phyloP scores from a whole-genome alignment of 2,329 filamentous ascomycete species.

The Peltaster fructicola region DNA sequence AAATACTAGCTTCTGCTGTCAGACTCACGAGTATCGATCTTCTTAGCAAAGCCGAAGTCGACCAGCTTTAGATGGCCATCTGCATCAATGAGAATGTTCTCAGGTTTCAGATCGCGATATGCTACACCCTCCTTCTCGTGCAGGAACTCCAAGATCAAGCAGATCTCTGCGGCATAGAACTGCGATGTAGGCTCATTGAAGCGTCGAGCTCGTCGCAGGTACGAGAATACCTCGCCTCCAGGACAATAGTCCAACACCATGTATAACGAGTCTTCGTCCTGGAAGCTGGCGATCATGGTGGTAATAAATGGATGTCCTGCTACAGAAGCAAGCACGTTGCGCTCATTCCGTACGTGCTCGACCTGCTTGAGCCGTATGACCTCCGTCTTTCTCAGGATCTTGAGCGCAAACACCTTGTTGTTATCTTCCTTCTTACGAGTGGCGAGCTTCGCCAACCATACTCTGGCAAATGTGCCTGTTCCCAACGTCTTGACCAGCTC shows the following conservation, averaged over 20 bases:
- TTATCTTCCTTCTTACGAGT: slow-evolving; percentile 33
- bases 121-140: slow-evolving; percentile 67
- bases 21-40: slow-evolving; percentile 46
- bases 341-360: slow-evolving; percentile 72
- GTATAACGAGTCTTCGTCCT: slow-evolving; percentile 61
- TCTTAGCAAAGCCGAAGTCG: slow-evolving; percentile 74
- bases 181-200: slow-evolving; percentile 64
- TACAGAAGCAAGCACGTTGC: slow-evolving; percentile 58
- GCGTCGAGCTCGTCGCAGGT: slow-evolving; percentile 56
- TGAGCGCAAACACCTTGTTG: slow-evolving; percentile 59
- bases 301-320: slow-evolving; percentile 74
- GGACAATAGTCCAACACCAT: slow-evolving; percentile 73
- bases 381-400: slow-evolving; percentile 51
- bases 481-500: slow-evolving; percentile 57
- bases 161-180: slow-evolving; percentile 73
- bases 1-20: slow-evolving; percentile 1
- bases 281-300: slow-evolving; percentile 59
- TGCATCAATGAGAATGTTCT: slow-evolving; percentile 62
- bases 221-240: slow-evolving; percentile 71
- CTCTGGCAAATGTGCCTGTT: slow-evolving; percentile 62
- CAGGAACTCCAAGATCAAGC: slow-evolving; percentile 62
- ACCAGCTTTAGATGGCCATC: slow-evolving; percentile 69
- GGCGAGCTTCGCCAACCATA: slow-evolving; percentile 56
- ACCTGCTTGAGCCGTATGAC: slow-evolving; percentile 74
- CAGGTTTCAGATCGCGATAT: slow-evolving; percentile 67